Percentiles rank a stretch among this genome's conserved stretches.
phyloP scores from a whole-genome alignment of 495 filamentous ascomycete genomes.

The Endocarpon pusillum region DNA sequence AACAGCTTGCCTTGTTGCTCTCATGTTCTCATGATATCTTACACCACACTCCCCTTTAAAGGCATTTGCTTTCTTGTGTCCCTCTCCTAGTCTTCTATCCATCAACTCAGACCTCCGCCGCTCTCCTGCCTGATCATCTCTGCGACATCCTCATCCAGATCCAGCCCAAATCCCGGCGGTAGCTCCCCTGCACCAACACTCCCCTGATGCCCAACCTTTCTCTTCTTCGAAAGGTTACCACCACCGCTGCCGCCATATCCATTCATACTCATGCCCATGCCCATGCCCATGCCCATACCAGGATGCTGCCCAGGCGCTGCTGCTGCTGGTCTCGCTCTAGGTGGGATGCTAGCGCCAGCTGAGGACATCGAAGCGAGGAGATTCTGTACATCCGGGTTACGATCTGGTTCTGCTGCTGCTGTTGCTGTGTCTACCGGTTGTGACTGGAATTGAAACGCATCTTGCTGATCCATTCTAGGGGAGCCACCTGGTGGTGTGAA shows the following conservation, averaged over 20 bases:
- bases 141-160: slow-evolving; percentile 69
- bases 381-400: slow-evolving; percentile 1
- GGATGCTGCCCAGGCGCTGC: slow-evolving; percentile 14
- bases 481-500: slow-evolving; percentile 26
- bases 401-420: slow-evolving; percentile 6
- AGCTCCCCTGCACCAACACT: slow-evolving; percentile 53
- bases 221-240: slow-evolving; percentile 42
- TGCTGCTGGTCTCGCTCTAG: slow-evolving; percentile 7
- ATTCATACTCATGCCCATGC: slow-evolving; percentile 18
- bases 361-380: neutral
- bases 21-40: too few species aligned
- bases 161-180: slow-evolving; percentile 47
- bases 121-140: slow-evolving; percentile 50
- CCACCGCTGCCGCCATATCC: too few species aligned
- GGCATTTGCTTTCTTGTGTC: too few species aligned
- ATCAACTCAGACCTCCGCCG: slow-evolving; percentile 3
- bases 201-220: slow-evolving; percentile 58
- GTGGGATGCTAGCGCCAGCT: slow-evolving; percentile 7
- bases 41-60: too few species aligned
- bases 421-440: slow-evolving; percentile 5
- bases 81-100: too few species aligned
- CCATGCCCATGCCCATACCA: slow-evolving; percentile 19
- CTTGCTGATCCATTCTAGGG: slow-evolving; percentile 19
- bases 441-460: slow-evolving; percentile 1
- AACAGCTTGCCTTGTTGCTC: too few species aligned